phyloP scores from a whole-genome alignment of 805 yeast species.

The Nakazawaea sp. region DNA sequence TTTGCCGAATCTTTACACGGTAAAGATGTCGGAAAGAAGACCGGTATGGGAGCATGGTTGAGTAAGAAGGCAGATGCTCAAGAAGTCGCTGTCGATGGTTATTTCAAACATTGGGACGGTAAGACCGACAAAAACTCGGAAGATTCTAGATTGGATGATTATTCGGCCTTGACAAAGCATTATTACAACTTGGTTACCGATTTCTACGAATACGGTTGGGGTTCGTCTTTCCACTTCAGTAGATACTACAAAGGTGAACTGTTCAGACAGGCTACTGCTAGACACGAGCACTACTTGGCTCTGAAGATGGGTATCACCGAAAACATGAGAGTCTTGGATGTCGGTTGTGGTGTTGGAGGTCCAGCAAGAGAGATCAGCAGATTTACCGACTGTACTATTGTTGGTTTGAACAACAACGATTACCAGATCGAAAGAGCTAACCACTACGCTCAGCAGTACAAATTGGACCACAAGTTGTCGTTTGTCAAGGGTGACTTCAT shows the following conservation, averaged over 20 bases:
- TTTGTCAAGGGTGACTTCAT: slow-evolving; percentile 97
- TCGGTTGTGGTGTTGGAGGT: slow-evolving; percentile 99
- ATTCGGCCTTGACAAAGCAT: slow-evolving; percentile 87
- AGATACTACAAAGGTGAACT: slow-evolving; percentile 92
- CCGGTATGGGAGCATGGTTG: slow-evolving; percentile 73
- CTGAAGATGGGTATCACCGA: slow-evolving; percentile 72
- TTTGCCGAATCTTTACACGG: slow-evolving; percentile 90
- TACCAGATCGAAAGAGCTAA: slow-evolving; percentile 92
- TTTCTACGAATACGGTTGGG: slow-evolving; percentile 99
- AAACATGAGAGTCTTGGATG: slow-evolving; percentile 87
- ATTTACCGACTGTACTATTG: slow-evolving; percentile 80
- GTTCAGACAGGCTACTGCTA: slow-evolving; percentile 89
- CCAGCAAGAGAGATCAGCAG: slow-evolving; percentile 96
- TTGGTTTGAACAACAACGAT: slow-evolving; percentile 94
- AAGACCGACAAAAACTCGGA: slow-evolving; percentile 71
- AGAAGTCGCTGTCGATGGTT: slow-evolving; percentile 77
- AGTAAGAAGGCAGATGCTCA: slow-evolving; percentile 76
- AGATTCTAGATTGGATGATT: slow-evolving; percentile 68
- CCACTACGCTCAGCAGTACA: slow-evolving; percentile 61
- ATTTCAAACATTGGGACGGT: slow-evolving; percentile 97
- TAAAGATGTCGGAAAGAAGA: slow-evolving; percentile 48
- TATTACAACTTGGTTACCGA: slow-evolving; percentile 96
- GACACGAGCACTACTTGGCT: slow-evolving; percentile 96
- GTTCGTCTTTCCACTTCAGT: slow-evolving; percentile 95
- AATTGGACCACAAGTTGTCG: slow-evolving; percentile 65